These are phyloP conservation scores for Arctium minus DNA, from an alignment of 129 eudicot genomes.

Conservation along the genomic window DNA sequence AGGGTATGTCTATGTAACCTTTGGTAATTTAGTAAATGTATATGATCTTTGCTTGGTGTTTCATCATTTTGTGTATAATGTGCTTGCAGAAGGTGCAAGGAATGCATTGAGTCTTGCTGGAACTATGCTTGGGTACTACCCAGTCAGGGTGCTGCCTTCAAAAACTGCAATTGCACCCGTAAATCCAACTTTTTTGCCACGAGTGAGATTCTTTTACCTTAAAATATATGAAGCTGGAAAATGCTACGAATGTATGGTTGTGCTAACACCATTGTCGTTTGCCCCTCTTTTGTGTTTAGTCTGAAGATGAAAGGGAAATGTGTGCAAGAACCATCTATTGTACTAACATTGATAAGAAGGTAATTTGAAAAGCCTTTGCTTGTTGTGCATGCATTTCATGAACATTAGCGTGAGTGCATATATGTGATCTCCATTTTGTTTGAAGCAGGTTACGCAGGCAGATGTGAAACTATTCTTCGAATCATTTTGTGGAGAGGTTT, in stretches of 20 bases:
- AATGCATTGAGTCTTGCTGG: conserved; percentile 90
- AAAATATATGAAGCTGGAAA: neutral
- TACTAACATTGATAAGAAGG: conserved; percentile 82
- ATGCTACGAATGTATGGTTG: neutral
- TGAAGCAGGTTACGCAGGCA: conserved; percentile 74
- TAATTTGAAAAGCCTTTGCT: neutral
- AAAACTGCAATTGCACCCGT: conserved; percentile 99
- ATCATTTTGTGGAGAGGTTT: conserved; percentile 86
- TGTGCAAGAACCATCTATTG: conserved; percentile 87
- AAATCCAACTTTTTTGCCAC: conserved; percentile 91
- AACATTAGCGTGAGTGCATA: neutral
- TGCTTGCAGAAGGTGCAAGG: conserved; percentile 86
- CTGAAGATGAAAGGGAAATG: conserved; percentile 95
- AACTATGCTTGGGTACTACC: conserved; percentile 96
- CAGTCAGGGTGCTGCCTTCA: conserved; percentile 92
- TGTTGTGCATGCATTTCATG: neutral
- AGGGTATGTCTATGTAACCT: conserved; percentile 47
- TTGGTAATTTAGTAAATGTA: neutral
- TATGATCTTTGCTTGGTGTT: conserved; percentile 8
- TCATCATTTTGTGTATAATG: conserved; percentile 15
- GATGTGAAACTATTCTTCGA: conserved; percentile 83
- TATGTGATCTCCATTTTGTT: conserved; percentile 6
- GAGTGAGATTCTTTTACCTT: conserved; percentile 46
- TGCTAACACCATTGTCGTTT: neutral
- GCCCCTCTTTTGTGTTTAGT: conserved; percentile 32